Conservation (phyloP, 148 eudicot species). For the Camellia japonica region DNA sequence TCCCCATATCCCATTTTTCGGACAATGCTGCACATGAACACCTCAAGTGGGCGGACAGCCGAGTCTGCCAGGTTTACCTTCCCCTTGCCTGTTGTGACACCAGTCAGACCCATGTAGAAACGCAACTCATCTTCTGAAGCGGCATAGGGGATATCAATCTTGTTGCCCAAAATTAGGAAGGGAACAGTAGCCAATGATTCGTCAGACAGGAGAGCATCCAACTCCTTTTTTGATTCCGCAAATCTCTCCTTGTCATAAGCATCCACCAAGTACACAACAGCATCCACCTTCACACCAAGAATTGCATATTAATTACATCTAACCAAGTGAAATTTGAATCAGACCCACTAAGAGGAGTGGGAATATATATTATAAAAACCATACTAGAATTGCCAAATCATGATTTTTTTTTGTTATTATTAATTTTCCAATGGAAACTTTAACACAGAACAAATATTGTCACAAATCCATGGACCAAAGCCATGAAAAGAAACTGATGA, state of each 20-base stretch:
- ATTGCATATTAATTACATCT: too few species aligned
- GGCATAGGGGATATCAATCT: constrained; percentile 39
- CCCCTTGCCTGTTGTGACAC: constrained; percentile 43
- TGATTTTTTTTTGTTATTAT: too few species aligned
- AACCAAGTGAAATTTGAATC: neutral
- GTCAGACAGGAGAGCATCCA: constrained; percentile 42
- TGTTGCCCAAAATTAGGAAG: constrained; percentile 42
- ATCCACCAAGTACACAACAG: constrained; percentile 46
- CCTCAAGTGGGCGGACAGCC: constrained; percentile 40
- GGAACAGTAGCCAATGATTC: constrained; percentile 43
- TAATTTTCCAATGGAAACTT: neutral
- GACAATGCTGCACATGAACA: constrained; percentile 52
- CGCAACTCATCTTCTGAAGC: constrained; percentile 46
- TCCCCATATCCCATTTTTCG: constrained; percentile 52
- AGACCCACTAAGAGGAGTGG: neutral
- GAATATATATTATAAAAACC: neutral
- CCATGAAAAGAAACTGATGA: neutral
- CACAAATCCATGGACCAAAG: neutral
- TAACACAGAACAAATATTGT: neutral
- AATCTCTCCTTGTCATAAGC: constrained; percentile 45
- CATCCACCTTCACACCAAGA: constrained; percentile 35
- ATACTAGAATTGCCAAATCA: neutral
- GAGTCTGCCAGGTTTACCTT: constrained; percentile 33
- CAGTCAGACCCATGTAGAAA: constrained; percentile 35
- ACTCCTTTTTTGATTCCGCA: constrained; percentile 46